These are phyloP conservation scores for Smallanthus sonchifolius DNA, from an alignment of 129 eudicot species.

Conservation along the genomic window DNA sequence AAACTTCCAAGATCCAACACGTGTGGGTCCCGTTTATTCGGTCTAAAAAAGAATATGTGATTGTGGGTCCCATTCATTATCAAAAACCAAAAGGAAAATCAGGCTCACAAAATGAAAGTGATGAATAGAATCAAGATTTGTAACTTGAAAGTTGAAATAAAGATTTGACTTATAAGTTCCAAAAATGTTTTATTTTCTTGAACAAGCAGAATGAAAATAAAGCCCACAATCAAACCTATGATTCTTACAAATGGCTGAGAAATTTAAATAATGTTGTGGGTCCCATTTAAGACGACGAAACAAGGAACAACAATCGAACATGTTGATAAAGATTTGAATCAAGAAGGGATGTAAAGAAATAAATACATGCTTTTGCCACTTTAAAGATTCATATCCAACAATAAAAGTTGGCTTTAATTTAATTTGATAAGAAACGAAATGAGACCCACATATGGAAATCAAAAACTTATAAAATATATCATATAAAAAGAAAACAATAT, in stretches of 20 bases:
- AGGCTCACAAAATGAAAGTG: neutral
- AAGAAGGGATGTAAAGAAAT: neutral
- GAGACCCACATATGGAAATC: neutral
- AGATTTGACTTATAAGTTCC: neutral
- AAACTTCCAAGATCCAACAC: neutral
- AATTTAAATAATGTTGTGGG: neutral
- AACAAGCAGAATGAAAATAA: neutral
- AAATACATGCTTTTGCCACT: neutral
- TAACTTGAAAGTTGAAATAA: neutral
- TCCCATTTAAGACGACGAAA: neutral
- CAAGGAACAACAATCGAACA: neutral
- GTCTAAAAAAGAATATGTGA: slow-evolving; percentile 1
- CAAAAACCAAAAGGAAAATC: neutral
- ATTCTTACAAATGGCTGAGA: neutral
- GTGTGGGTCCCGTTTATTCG: neutral
- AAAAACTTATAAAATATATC: neutral
- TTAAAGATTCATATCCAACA: neutral
- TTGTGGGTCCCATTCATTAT: slow-evolving; percentile 1
- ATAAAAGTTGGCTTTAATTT: neutral
- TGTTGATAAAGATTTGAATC: neutral
- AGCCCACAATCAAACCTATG: neutral
- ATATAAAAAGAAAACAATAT: neutral
- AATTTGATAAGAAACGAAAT: neutral
- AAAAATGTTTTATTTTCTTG: neutral
- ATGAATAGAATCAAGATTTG: neutral